phyloP scores from a whole-genome alignment of 2,329 filamentous ascomycete species.

The Aspergillus spinulosporus region DNA sequence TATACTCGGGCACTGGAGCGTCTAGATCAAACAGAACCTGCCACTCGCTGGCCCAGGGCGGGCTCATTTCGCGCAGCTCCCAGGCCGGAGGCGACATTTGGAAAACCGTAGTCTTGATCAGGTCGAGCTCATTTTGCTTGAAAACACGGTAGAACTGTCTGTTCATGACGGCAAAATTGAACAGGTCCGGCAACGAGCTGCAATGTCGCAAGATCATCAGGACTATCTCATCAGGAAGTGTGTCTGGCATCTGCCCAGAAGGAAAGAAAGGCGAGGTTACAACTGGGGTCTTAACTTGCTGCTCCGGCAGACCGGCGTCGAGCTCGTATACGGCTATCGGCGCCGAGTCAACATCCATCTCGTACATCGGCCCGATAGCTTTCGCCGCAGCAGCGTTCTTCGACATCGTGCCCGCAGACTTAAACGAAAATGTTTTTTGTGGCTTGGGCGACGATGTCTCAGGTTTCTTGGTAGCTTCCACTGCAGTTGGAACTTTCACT shows the following conservation, averaged over 20 bases:
- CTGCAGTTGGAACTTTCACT: not conserved
- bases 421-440: conserved; percentile 5
- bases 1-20: conserved; percentile 54
- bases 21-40: conserved; percentile 46
- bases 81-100: conserved; percentile 60
- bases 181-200: conserved; percentile 55
- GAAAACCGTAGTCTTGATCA: conserved; percentile 54
- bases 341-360: conserved; percentile 23
- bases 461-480: not conserved
- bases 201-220: conserved; percentile 53
- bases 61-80: conserved; percentile 61
- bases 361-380: conserved; percentile 22
- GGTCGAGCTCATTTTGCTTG: conserved; percentile 56
- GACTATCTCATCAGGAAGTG: conserved; percentile 53
- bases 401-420: conserved; percentile 28
- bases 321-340: conserved; percentile 37
- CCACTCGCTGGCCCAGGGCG: conserved; percentile 49
- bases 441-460: not conserved
- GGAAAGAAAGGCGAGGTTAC: conserved; percentile 18
- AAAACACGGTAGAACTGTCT: conserved; percentile 59
- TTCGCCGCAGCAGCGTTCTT: conserved; percentile 20
- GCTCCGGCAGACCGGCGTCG: conserved; percentile 28
- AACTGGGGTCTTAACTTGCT: conserved; percentile 6
- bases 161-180: conserved; percentile 55
- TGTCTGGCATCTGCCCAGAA: conserved; percentile 39